Percentiles rank a stretch among this genome's conserved stretches.
Evolutionary conservation across 2,329 filamentous ascomycete genomes (phyloP).

Genomic region (Sclerotinia spermophila): DNA sequence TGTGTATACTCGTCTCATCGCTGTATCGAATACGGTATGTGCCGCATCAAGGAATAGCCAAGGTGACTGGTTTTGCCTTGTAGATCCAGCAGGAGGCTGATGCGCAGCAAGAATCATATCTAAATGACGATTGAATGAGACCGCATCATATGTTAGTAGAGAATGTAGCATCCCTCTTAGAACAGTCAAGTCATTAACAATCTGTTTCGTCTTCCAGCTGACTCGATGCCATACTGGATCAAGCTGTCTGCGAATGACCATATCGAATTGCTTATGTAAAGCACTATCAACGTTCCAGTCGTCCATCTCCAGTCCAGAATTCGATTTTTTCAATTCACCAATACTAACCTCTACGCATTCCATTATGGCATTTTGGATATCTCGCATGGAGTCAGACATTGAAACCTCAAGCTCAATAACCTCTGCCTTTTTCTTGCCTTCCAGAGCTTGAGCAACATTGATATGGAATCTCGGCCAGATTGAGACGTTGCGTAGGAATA

Average conservation of each 20-base stretch:
- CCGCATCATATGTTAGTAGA: conserved; percentile 81
- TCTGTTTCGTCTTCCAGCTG: conserved; percentile 91
- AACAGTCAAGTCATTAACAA: conserved; percentile 83
- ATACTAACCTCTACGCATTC: conserved; percentile 97
- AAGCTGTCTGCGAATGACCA: conserved; percentile 80
- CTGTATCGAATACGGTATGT: conserved; percentile 88
- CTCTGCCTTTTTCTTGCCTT: conserved; percentile 89
- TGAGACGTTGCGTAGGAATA: conserved; percentile 84
- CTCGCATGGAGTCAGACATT: conserved; percentile 91
- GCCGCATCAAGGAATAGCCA: conserved; percentile 97
- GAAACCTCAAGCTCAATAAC: conserved; percentile 95
- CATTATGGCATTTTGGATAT: conserved; percentile 90
- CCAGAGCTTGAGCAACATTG: conserved; percentile 80
- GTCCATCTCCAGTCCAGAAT: conserved; percentile 87
- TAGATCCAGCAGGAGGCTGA: conserved; percentile 82
- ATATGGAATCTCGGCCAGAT: conserved; percentile 94
- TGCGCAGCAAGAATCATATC: conserved; percentile 93
- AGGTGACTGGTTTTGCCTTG: conserved; percentile 81
- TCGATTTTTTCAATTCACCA: conserved; percentile 86
- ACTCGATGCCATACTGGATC: conserved; percentile 97
- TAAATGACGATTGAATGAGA: conserved; percentile 87
- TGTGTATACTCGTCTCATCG: conserved; percentile 82
- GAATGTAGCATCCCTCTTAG: conserved; percentile 78
- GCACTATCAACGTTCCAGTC: conserved; percentile 96
- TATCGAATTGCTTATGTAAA: conserved; percentile 86